Percentiles rank a stretch among this genome's conserved stretches.
These are phyloP conservation scores for Grosmannia penicillata DNA, from an alignment of 2,329 filamentous ascomycete genomes.

Conservation along the genomic window DNA sequence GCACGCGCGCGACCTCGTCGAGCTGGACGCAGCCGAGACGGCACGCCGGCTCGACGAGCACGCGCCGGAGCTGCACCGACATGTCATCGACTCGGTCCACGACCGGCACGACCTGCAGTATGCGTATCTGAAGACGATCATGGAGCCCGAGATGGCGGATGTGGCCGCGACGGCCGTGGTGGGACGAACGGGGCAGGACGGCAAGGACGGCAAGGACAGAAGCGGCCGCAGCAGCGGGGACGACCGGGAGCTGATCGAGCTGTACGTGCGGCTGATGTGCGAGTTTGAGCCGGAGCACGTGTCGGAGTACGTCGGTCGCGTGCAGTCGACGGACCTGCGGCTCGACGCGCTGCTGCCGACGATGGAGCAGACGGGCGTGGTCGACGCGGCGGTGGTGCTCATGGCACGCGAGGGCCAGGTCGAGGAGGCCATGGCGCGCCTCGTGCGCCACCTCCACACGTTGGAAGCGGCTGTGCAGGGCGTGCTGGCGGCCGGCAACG, in stretches of 20 bases:
- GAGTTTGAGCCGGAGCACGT: slow-evolving; percentile 69
- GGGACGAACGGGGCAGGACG: neutral
- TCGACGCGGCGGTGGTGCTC: slow-evolving; percentile 84
- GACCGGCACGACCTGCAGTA: slow-evolving; percentile 53
- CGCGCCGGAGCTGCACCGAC: slow-evolving; percentile 49
- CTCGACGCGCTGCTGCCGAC: slow-evolving; percentile 70
- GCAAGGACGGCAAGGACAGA: no score
- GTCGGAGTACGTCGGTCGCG: slow-evolving; percentile 63
- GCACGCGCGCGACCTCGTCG: slow-evolving; percentile 51
- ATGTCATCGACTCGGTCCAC: slow-evolving; percentile 46
- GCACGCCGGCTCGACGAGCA: slow-evolving; percentile 50
- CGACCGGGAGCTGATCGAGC: slow-evolving; percentile 52
- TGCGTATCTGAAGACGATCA: slow-evolving; percentile 58
- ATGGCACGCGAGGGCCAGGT: slow-evolving; percentile 81
- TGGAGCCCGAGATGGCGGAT: slow-evolving; percentile 35
- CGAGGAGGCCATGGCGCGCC: slow-evolving; percentile 66
- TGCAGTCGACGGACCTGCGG: slow-evolving; percentile 64
- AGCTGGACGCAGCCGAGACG: slow-evolving; percentile 49
- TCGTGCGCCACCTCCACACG: slow-evolving; percentile 67
- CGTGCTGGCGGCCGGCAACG: slow-evolving; percentile 38
- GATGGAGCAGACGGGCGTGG: slow-evolving; percentile 77
- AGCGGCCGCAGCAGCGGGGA: slow-evolving; percentile 19
- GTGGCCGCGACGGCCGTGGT: neutral
- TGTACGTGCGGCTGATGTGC: slow-evolving; percentile 86
- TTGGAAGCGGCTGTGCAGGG: slow-evolving; percentile 67